These are phyloP conservation scores for Xylariaceae sp. DNA, from an alignment of 2,329 filamentous ascomycete genomes.

Conservation along the genomic window DNA sequence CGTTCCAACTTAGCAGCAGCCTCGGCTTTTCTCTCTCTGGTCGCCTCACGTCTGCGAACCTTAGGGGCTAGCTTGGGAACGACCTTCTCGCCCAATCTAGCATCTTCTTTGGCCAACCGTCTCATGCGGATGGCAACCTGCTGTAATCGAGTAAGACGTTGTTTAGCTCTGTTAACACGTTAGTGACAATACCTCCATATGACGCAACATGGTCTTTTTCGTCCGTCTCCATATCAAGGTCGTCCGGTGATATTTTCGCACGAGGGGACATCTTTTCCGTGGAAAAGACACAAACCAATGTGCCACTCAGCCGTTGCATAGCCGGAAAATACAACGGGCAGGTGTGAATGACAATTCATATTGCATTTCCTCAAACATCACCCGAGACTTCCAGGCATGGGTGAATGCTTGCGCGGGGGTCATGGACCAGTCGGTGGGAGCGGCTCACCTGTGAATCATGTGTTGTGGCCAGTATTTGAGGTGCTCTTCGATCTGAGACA, in stretches of 20 bases:
- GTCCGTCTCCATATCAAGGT: too few species aligned
- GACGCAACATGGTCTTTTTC: too few species aligned
- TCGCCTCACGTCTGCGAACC: conserved; percentile 69
- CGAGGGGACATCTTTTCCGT: too few species aligned
- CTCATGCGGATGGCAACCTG: conserved; percentile 82
- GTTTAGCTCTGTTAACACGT: conserved; percentile 60
- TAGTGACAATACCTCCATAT: conserved; percentile 48
- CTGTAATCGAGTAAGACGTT: conserved; percentile 65
- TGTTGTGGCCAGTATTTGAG: conserved; percentile 96
- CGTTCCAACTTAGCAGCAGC: conserved; percentile 89
- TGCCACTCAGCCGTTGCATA: neutral
- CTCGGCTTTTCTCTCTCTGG: conserved; percentile 70
- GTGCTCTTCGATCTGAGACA: conserved; percentile 79
- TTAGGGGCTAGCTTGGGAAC: conserved; percentile 91
- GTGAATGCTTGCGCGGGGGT: neutral
- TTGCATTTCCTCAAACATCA: too few species aligned
- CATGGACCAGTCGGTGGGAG: neutral
- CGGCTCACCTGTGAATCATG: conserved; percentile 23
- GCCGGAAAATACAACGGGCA: neutral
- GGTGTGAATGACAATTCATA: neutral
- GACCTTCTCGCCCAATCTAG: conserved; percentile 78
- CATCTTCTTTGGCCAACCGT: conserved; percentile 81
- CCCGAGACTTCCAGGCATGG: too few species aligned
- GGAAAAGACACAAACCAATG: neutral
- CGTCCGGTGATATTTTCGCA: too few species aligned